Conservation (phyloP, 164 flowering plant species). For the Magnolia kwangsiensis region DNA sequence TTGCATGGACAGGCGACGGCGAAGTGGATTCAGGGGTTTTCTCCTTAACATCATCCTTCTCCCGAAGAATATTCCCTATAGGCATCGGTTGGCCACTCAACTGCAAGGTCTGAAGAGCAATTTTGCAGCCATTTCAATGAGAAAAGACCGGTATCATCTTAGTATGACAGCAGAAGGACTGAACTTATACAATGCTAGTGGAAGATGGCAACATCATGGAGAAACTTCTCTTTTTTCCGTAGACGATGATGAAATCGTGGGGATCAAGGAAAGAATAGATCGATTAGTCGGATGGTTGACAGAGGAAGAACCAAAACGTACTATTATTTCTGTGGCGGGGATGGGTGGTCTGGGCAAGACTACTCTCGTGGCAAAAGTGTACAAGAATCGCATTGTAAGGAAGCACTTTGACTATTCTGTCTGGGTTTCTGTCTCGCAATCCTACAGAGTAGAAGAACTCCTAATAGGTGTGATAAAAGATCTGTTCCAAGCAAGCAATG, state of each 20-base stretch:
- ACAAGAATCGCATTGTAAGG: conserved; percentile 13
- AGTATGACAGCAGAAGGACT: neutral
- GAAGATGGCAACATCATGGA: neutral
- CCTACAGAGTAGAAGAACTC: neutral
- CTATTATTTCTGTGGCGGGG: conserved; percentile 45
- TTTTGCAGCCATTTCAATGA: neutral
- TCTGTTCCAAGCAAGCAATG: neutral
- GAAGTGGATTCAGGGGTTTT: neutral
- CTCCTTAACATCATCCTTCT: neutral
- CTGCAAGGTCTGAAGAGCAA: neutral
- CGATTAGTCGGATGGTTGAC: conserved; percentile 26
- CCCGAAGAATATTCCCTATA: neutral
- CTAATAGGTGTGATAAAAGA: neutral
- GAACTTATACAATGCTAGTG: neutral
- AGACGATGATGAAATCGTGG: conserved; percentile 24
- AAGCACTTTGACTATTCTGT: conserved; percentile 27
- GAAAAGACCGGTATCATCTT: neutral
- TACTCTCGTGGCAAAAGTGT: conserved; percentile 33
- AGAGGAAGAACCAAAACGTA: conserved; percentile 25
- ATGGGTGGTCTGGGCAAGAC: conserved; percentile 66
- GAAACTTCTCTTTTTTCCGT: conserved; percentile 12
- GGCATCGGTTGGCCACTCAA: neutral
- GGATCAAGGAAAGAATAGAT: conserved; percentile 27
- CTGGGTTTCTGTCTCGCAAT: conserved; percentile 35
- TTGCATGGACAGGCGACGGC: neutral